Evolutionary conservation across 2,329 filamentous ascomycete species (phyloP).

Genomic region (Septoria petroselini): DNA sequence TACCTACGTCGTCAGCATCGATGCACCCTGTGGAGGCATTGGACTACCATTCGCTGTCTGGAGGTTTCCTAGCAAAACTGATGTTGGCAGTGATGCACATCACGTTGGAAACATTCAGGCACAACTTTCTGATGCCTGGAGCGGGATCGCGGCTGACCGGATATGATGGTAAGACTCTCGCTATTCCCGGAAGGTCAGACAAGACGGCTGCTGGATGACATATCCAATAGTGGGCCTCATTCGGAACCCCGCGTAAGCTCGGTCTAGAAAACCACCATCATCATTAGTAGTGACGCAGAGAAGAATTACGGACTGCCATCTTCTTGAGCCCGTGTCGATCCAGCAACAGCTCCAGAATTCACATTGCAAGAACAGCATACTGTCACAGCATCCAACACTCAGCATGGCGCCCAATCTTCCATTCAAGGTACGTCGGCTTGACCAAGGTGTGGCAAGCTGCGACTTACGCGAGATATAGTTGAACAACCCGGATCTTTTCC

Average conservation of each 20-base stretch:
- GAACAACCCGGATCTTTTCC: slow-evolving; percentile 54
- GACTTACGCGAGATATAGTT: slow-evolving; percentile 40
- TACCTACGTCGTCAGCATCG: slow-evolving; percentile 3
- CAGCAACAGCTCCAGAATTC: not conserved
- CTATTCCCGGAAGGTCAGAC: slow-evolving; percentile 8
- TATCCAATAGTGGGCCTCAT: slow-evolving; percentile 11
- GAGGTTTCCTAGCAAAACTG: not conserved
- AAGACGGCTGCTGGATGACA: slow-evolving; percentile 11
- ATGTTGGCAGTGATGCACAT: slow-evolving; percentile 7
- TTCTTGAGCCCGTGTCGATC: not conserved
- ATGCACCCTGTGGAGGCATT: not conserved
- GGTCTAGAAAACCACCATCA: slow-evolving; percentile 7
- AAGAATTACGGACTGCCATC: not conserved
- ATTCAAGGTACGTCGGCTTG: slow-evolving; percentile 42
- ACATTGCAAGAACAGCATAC: slow-evolving; percentile 12
- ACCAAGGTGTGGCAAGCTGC: not conserved
- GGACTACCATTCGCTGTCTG: slow-evolving; percentile 5
- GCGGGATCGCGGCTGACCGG: slow-evolving; percentile 18
- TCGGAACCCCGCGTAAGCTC: slow-evolving; percentile 20
- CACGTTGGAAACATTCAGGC: not conserved
- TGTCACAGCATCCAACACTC: slow-evolving; percentile 6
- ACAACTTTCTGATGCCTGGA: not conserved
- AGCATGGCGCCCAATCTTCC: slow-evolving; percentile 41
- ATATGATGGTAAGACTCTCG: slow-evolving; percentile 2
- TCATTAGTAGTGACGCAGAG: slow-evolving; percentile 18